A percentile compares a stretch with the other conserved stretches of the same genome.
These are phyloP conservation scores for Chimonanthus salicifolius DNA, from an alignment of 164 flowering plant species.

Conservation along the genomic window DNA sequence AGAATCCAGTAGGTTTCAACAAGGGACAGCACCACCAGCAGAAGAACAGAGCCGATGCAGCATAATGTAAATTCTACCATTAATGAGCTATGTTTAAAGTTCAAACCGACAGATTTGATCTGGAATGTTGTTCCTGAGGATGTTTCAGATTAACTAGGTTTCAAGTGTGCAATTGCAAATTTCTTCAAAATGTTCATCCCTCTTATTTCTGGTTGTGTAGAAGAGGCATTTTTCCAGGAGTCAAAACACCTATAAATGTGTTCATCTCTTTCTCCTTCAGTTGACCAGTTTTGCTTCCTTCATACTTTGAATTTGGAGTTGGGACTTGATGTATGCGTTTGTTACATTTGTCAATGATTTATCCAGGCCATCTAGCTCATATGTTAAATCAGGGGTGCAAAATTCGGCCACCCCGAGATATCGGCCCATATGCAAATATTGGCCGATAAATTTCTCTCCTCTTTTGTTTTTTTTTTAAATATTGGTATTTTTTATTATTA, in stretches of 20 bases:
- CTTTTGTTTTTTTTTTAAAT: too few species aligned
- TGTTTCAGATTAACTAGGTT: background rate
- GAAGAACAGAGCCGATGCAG: conserved; percentile 68
- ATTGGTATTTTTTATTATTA: too few species aligned
- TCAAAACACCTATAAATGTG: background rate
- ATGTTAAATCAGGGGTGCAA: too few species aligned
- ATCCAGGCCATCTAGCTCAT: too few species aligned
- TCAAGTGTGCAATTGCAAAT: background rate
- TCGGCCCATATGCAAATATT: too few species aligned
- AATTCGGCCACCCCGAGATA: too few species aligned
- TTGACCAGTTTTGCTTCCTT: background rate
- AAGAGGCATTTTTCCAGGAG: background rate
- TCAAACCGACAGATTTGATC: background rate
- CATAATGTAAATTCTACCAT: conserved; percentile 43
- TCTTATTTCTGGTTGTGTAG: background rate
- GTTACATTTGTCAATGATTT: too few species aligned
- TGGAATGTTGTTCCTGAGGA: background rate
- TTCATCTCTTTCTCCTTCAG: background rate
- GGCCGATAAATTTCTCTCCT: too few species aligned
- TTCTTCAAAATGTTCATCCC: background rate
- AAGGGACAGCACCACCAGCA: conserved; percentile 36
- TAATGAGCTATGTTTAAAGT: background rate
- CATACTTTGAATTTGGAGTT: background rate
- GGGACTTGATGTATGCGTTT: too few species aligned
- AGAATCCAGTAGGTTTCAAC: conserved; percentile 56